Conservation (phyloP, 2,329 filamentous ascomycete species). For the Aspergillus niger region DNA sequence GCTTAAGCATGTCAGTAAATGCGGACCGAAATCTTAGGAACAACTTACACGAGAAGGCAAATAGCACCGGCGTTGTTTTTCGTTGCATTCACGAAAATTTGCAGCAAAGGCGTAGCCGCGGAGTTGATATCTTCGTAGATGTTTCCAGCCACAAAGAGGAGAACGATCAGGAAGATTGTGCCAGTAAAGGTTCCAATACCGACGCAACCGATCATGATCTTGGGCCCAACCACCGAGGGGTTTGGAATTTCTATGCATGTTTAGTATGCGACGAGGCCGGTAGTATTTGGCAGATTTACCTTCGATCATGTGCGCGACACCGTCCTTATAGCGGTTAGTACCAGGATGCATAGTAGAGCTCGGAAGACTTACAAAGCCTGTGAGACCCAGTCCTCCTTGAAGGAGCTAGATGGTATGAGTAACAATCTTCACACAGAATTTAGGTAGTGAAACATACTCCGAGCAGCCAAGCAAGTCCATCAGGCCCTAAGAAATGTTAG, state of each 20-base stretch:
- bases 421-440: neutral
- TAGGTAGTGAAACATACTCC: slow-evolving; percentile 34
- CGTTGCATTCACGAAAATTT: slow-evolving; percentile 66
- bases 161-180: slow-evolving; percentile 62
- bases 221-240: slow-evolving; percentile 58
- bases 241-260: slow-evolving; percentile 43
- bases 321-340: slow-evolving; percentile 30
- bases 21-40: no score
- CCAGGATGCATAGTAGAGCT: neutral
- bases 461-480: slow-evolving; percentile 58
- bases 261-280: slow-evolving; percentile 7
- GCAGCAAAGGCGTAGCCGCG: slow-evolving; percentile 59
- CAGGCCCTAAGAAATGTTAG: slow-evolving; percentile 51
- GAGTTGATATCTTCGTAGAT: slow-evolving; percentile 59
- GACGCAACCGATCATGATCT: slow-evolving; percentile 67
- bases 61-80: slow-evolving; percentile 62
- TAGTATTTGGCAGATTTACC: slow-evolving; percentile 21
- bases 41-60: slow-evolving; percentile 60
- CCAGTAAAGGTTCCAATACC: slow-evolving; percentile 64
- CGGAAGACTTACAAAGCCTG: slow-evolving; percentile 51
- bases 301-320: slow-evolving; percentile 57
- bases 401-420: slow-evolving; percentile 37
- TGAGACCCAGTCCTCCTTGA: slow-evolving; percentile 56
- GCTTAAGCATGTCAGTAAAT: slow-evolving; percentile 19
- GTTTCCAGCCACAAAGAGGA: slow-evolving; percentile 66